These are phyloP conservation scores for Penicillium sumatraense DNA, from an alignment of 2,329 filamentous ascomycete species.

Conservation along the genomic window DNA sequence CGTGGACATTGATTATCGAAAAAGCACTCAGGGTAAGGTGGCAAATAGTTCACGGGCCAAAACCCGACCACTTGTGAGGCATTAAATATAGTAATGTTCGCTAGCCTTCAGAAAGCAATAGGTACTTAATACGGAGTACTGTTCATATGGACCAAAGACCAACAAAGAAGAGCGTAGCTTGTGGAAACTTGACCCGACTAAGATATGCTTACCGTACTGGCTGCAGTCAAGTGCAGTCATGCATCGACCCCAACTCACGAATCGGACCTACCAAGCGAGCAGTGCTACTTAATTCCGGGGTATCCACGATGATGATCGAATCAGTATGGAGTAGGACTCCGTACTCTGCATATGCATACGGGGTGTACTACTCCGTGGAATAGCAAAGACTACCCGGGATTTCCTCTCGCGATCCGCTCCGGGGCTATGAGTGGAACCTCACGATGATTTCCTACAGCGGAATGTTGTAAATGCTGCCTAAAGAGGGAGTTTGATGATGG, in stretches of 20 bases:
- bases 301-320: neutral
- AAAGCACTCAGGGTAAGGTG: neutral
- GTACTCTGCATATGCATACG: neutral
- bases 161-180: neutral
- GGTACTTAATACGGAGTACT: too few species aligned
- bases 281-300: neutral
- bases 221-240: neutral
- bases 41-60: neutral
- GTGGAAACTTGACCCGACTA: neutral
- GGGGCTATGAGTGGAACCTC: neutral
- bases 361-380: too few species aligned
- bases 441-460: neutral
- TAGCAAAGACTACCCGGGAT: neutral
- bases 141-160: too few species aligned
- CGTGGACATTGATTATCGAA: neutral
- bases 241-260: neutral
- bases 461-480: neutral
- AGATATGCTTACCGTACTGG: neutral
- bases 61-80: neutral
- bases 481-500: neutral
- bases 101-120: neutral
- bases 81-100: neutral
- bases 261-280: neutral
- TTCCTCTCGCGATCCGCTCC: neutral
- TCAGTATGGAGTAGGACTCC: neutral